Base-by-base conservation (phyloP, 495 filamentous ascomycete genomes). In the Poronia punctata region DNA sequence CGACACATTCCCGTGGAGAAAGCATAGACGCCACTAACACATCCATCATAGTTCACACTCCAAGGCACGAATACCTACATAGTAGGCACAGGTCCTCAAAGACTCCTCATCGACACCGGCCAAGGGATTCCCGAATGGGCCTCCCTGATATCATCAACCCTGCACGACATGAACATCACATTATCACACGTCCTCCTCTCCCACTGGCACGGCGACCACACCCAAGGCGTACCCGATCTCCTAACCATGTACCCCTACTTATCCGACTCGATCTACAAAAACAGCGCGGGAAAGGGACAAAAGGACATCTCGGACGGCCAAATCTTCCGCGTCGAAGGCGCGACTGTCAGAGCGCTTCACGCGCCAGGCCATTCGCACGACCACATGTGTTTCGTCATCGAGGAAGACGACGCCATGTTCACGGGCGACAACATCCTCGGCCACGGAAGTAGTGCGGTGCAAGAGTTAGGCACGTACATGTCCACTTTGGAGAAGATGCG, bases 361-460 rank as follows among this genome's bases (percentile, higher is more conserved):
- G 78, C 79, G 3, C 87, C 86, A 0, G 87, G 87, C 5, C 87
- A 92, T 57, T 80, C 87, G 0, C 60, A 63, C 1, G 87, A 94
- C 51, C 87, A 94, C 60, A 82, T 87, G 74, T 75, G 72, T 37
- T 75, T 86, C 46, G 47, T 80, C 11, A 50, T 84, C 5, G 74
- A 83, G 48, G 82, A 90, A 49, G 84, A 88, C 48, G 68, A 82
- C 51, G 83, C 83, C 3, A 75, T 92, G 56, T 88, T 94, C 57
- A 89, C 86, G 0, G 87, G 83, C 24, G 87, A 94, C 48, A 92
- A 86, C 52, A 80, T 94, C 16, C 71, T 94, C 4, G 87, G 87
- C 3, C 84, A 92, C 44, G 87, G 87, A 2, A 90, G 84, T 0
- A 76, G 81, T 8, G 85, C 88, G 3, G 89, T 90, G 53, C 83